Evolutionary conservation across 2,329 filamentous ascomycete species (phyloP), one percentile per base, ranked within the genome.

Genomic region (Neoarthrinium moseri): DNA sequence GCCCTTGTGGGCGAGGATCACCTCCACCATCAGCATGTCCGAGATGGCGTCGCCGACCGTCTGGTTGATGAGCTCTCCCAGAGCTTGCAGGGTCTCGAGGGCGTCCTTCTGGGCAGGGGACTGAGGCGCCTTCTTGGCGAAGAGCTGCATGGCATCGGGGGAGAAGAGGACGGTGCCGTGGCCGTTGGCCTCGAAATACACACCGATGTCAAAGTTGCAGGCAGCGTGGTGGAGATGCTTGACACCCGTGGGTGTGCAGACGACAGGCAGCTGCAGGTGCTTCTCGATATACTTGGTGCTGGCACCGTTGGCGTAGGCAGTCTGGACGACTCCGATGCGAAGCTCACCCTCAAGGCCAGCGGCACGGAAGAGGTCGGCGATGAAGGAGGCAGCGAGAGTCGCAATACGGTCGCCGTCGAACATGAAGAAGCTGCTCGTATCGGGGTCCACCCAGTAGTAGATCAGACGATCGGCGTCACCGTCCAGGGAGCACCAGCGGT

Each of bases 221-320:
- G 94, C 94, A n/a, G 90, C 94, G 63, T 97, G 94, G 71, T 99
- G 94, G 52, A 99, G 80, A 70, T 96, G 89, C 77, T 99, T 99
- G 51, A 99, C 94, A 55, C 94, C 94, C 1, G 94, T 99, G 12
- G 90, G 85, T 2, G 94, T 97, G 77, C 89, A 96, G 48, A 95
- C 85, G 18, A 96, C 89, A 39, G 91, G 91, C 33, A 99, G 83
- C 60, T 88, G 87, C 46, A 97, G 79, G 53, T 89, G 86, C 65
- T 94, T 88, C 64, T 89, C 83, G 45, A 99, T 87, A 68, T 96
- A 97, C 59, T 87, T 86, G 26, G 94, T 97, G 63, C 89, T 92
- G 20, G 92, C 87, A 40, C 94, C 94, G 67, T 99, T 99, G 66
- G 94, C 94, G 65, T 99, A 99, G 17, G 94, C 94, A 2, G 94